Percentiles rank a stretch among this genome's conserved stretches.
These are phyloP conservation scores for Cladosporium cucumerinum DNA, from an alignment of 2,329 filamentous ascomycete genomes.

Conservation along the genomic window DNA sequence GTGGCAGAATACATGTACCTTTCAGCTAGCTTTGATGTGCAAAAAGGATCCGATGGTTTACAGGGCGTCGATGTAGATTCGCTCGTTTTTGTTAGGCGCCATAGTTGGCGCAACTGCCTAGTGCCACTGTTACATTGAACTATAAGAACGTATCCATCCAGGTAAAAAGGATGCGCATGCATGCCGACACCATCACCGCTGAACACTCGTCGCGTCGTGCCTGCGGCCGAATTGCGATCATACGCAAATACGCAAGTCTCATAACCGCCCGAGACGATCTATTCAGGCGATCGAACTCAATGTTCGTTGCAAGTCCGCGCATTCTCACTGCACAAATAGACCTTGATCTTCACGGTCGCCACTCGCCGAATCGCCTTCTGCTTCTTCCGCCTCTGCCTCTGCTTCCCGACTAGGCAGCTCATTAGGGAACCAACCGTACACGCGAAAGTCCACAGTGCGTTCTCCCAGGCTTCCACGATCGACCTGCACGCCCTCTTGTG, in stretches of 20 bases:
- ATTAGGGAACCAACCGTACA: conserved; percentile 49
- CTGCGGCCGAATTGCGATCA: not conserved
- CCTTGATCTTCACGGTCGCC: not conserved
- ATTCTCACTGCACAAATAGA: not conserved
- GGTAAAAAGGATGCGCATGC: not conserved
- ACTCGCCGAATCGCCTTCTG: conserved; percentile 15
- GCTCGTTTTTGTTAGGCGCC: not conserved
- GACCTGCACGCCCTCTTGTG: conserved; percentile 48
- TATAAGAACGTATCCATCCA: not conserved
- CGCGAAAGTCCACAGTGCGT: conserved; percentile 44
- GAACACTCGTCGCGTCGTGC: not conserved
- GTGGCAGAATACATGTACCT: no score
- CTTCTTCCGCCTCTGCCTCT: conserved; percentile 11
- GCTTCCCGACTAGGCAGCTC: conserved; percentile 32
- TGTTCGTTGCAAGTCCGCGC: not conserved
- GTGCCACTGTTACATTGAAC: not conserved
- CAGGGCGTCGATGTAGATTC: not conserved
- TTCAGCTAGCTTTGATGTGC: not conserved
- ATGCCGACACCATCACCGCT: not conserved
- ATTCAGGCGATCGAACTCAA: not conserved
- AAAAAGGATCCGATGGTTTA: not conserved
- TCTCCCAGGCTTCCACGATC: conserved; percentile 46
- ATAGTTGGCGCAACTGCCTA: not conserved
- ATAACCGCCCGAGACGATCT: not conserved
- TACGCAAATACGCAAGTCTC: not conserved